Conservation (phyloP, 2,329 filamentous ascomycete genomes). For the Botryotinia narcissicola region DNA sequence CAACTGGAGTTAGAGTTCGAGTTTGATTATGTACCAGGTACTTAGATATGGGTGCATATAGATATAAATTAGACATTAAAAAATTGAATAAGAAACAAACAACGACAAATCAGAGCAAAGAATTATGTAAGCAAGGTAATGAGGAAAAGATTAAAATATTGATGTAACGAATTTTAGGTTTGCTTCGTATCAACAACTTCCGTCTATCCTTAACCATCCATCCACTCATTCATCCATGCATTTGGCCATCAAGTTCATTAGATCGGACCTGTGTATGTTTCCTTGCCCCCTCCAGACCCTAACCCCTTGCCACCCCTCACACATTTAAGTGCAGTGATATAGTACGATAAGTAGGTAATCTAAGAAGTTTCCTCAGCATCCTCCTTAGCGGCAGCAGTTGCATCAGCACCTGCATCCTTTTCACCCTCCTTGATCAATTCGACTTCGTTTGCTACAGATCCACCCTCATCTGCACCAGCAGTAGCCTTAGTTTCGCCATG, state of each 20-base stretch:
- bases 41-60: background rate
- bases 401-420: conserved; percentile 56
- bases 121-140: background rate
- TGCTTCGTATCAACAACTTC: background rate
- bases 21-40: background rate
- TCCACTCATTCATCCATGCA: background rate
- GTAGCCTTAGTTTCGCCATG: conserved; percentile 49
- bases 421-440: conserved; percentile 49
- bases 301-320: background rate
- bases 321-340: background rate
- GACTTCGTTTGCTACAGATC: conserved; percentile 33
- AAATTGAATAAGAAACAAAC: background rate
- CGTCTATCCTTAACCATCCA: background rate
- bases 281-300: background rate
- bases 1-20: no score
- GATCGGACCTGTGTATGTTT: background rate
- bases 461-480: conserved; percentile 34
- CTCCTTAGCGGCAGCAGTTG: conserved; percentile 60
- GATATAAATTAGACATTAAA: background rate
- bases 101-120: background rate
- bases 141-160: background rate
- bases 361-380: conserved; percentile 41
- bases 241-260: background rate
- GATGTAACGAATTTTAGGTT: background rate
- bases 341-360: background rate